Base-by-base conservation (phyloP, 495 filamentous ascomycete genomes). In the Penicillium robsamsonii region DNA sequence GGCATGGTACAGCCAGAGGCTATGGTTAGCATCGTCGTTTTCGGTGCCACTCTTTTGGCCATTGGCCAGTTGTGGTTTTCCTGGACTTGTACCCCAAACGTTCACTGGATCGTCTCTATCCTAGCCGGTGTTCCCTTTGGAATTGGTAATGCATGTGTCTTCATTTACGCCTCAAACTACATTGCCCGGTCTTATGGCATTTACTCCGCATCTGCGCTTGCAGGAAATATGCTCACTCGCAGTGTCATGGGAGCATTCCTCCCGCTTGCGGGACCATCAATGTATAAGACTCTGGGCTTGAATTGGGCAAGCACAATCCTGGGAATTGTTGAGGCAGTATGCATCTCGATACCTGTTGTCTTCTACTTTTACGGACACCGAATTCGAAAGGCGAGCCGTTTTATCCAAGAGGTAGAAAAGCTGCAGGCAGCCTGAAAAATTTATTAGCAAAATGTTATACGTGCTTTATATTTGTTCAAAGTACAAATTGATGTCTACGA, bases 141-240 rank as follows among this genome's bases (percentile, higher is more conserved):
- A 2, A 71, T 80, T 5, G 90, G 90, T 0, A 92, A 92, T 58
- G 81, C 81, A 2, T 76, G 81, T 3, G 82, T 87, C 49, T 96
- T 94, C 65, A 90, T 95, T 58, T 89, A 92, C 63, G 79, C 83
- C 0, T 79, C 75, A 11, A 92, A 87, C 58, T 96, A 95, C 62
- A 72, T 96, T 0, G 86, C 89, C 2, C 78, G 83, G 20, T 78
- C 80, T 5, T 96, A 94, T 67, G 88, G 86, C 18, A 80, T 89
- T 22, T 93, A 86, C 60, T 80, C 88, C 0, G 90, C 90, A 0
- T 85, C 81, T 3, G 89, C 88, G 0, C 70, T 93, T 30, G 88
- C 90, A 0, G 87, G 88, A 4, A 91, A 92, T 60, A 77, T 82
- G 0, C 80, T 92, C 2, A 66, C 85, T 13, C 72, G 88, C 24